phyloP scores from a whole-genome alignment of 2,329 filamentous ascomycete species.

The Nemania sp. region DNA sequence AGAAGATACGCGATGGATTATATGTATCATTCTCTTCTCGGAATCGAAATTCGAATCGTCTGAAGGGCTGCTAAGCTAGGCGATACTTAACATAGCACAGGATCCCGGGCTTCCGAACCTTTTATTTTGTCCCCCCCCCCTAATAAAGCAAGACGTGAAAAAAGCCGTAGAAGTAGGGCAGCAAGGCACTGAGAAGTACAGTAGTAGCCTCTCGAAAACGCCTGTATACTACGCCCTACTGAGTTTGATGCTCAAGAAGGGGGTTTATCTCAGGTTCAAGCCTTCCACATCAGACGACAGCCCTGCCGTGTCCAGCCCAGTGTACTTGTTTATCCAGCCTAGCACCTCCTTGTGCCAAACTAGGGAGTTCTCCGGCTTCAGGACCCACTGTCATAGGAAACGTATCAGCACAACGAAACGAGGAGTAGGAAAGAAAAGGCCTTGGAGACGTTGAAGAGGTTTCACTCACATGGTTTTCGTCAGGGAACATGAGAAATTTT shows the following conservation, averaged over 20 bases:
- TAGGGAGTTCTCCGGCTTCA: constrained; percentile 89
- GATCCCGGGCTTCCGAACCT: no score
- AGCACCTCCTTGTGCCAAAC: constrained; percentile 89
- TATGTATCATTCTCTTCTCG: no score
- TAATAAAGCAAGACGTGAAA: no score
- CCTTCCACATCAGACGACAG: constrained; percentile 30
- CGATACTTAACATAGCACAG: no score
- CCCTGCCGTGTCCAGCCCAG: constrained; percentile 47
- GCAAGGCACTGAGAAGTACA: neutral
- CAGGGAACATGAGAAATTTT: constrained; percentile 79
- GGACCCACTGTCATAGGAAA: constrained; percentile 66
- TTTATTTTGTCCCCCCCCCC: no score
- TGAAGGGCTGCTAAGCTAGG: no score
- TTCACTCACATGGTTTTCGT: constrained; percentile 63
- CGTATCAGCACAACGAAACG: constrained; percentile 1
- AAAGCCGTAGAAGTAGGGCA: no score
- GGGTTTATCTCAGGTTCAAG: constrained; percentile 26
- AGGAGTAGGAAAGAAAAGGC: neutral
- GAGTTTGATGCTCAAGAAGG: neutral
- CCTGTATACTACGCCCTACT: neutral
- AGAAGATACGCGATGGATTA: no score
- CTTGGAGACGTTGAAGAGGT: neutral
- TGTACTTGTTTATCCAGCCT: constrained; percentile 72
- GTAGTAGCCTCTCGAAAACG: no score
- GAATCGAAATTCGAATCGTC: no score